Base-by-base conservation (phyloP, 2,329 filamentous ascomycete species). In the Fusarium napiforme region DNA sequence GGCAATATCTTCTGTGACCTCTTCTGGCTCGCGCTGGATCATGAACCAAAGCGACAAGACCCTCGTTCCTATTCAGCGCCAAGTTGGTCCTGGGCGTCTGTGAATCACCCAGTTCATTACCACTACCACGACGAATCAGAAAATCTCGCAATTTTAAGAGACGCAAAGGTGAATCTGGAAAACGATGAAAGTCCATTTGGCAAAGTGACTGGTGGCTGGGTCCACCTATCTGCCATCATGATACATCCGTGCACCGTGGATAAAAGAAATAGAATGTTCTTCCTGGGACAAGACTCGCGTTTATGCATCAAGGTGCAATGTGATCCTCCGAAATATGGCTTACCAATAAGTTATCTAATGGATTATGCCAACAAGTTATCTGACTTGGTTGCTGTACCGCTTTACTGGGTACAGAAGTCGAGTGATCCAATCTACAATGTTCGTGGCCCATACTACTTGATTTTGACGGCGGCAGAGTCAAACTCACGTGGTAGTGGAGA, bases 211-310 rank as follows among this genome's bases (percentile, higher is more conserved):
- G 37, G 55, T 37, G 55, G 55, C 1, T 50, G 43, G 23, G 4
- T 43, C 1, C 55, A 37, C 4, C 30, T 64, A 0, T 43, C 23
- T 4, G 7, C 14, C 21, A 19, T 60, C 6, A 37, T 32, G 18
- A 3, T 47, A 9, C 14, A 62, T 18, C 28, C 52, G 4, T 50
- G 30, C 23, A 18, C 30, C 2, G 16, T 43, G 14, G 23, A 30
- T 0, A 8, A 36, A 1, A 5, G 9, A 3, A 30, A 9, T 4
- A 6, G 1, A 2, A 6, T 58, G 18, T 42, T 12, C 0, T 19
- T 58, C 18, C 0, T 16, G 1, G 43, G 42, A 7, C 43, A 30
- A 16, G 9, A 6, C 1, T 18, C 11, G 1, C 7, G 11, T 1
- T 16, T 43, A 4, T 23, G 14, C 28, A 37, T 15, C 5, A 9